These are phyloP conservation scores for Talaromyces pinophilus DNA, from an alignment of 2,329 filamentous ascomycete genomes.

Conservation along the genomic window DNA sequence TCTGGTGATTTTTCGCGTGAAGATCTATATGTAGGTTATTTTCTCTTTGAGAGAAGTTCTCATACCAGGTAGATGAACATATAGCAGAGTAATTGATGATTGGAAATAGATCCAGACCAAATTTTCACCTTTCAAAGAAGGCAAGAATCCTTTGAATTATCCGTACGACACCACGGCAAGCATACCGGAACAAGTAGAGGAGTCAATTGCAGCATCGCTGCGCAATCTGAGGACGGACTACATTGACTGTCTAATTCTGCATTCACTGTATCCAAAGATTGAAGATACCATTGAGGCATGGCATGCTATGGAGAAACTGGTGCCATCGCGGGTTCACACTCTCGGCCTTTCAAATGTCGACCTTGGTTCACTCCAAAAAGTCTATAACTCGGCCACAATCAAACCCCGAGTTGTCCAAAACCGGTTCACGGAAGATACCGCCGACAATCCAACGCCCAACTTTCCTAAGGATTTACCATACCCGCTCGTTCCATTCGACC, in stretches of 20 bases:
- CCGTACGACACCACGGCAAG: conserved; percentile 5
- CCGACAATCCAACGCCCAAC: not conserved
- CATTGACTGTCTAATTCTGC: conserved; percentile 16
- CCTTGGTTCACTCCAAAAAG: not conserved
- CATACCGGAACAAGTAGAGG: conserved; percentile 12
- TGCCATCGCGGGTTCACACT: conserved; percentile 6
- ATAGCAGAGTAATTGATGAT: not conserved
- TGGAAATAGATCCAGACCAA: conserved; percentile 15
- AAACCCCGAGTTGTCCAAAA: conserved; percentile 15
- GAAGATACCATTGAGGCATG: conserved; percentile 14
- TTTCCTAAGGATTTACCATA: conserved; percentile 6
- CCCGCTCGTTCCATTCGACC: conserved; percentile 10
- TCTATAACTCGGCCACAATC: conserved; percentile 6
- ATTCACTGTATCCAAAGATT: conserved; percentile 7
- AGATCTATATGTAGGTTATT: conserved; percentile 8
- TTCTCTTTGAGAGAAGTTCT: not conserved
- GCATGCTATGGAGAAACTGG: conserved; percentile 9
- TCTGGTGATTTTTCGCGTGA: conserved; percentile 1
- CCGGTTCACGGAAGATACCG: conserved; percentile 8
- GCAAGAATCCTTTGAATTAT: not conserved
- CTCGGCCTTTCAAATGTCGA: conserved; percentile 14
- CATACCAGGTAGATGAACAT: not conserved
- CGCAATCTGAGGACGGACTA: conserved; percentile 8
- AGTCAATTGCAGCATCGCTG: conserved; percentile 9
- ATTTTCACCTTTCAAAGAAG: conserved; percentile 13